Base-by-base conservation (phyloP, 768 basidiomycete species). In the Boletus sp. region DNA sequence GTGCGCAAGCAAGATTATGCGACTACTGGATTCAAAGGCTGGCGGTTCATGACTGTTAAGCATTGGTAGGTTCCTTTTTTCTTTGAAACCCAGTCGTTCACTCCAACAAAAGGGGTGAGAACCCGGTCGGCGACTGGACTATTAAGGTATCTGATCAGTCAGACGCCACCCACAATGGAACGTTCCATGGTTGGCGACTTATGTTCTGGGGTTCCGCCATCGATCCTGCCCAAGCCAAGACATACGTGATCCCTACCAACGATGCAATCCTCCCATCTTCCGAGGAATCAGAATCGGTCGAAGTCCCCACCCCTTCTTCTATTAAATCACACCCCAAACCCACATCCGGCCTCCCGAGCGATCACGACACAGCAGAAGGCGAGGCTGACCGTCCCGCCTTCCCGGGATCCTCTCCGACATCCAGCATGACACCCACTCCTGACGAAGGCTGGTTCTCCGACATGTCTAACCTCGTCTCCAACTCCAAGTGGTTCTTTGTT, bases 1-100 rank as follows among this genome's bases (percentile, higher is more conserved):
- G 78, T 77, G 53, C 82, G 97, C 57, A 64, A 75, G 33, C 76
- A 76, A 13, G 97, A 99, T 66, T 68, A 68, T 35, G 85, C 80
- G 17, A 69, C 64, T 5, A 79, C 77, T 9, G 96, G 97, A 9
- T 96, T 80, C 69, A 83, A 83, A n/a, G 95, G 92, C 1, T 99
- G 97, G 97, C 87, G 81, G n/a, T 99, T 99, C 69, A 98, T 98
- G 94, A 83, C 84, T 32, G 82, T 98, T 52, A 99, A 99, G 72
- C 97, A 99, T 65, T 99, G 97, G 96, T 95, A 54, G 23, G 71
- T 50, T 50, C 9, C 32, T 37, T 54, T 34, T 59, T 23, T 11
- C 53, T 45, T 19, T 43, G n/a, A 55, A 34, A 14, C 7, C 25
- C 47, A 27, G 35, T 34, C 49, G 11, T 53, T 71, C 37, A 73